These are phyloP conservation scores for Tephrocybe sp. DNA, from an alignment of 768 basidiomycete genomes.

Conservation along the genomic window DNA sequence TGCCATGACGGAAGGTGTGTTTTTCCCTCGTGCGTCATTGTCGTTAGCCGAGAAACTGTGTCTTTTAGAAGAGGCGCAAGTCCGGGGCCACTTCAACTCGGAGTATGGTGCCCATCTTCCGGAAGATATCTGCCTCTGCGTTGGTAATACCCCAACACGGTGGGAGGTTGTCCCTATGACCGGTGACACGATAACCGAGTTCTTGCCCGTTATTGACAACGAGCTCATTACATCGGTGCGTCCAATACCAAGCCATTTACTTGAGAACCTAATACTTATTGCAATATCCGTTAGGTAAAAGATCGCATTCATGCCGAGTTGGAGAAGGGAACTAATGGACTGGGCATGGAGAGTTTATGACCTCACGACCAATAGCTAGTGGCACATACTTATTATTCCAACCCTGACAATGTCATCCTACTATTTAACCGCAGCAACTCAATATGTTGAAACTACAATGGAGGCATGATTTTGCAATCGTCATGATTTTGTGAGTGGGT, in stretches of 20 bases:
- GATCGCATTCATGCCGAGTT: constrained; percentile 13
- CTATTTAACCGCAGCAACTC: too few species aligned
- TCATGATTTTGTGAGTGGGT: too few species aligned
- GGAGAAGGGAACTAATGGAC: constrained; percentile 7
- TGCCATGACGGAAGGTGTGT: constrained; percentile 63
- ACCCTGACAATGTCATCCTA: too few species aligned
- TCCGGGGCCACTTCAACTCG: constrained; percentile 66
- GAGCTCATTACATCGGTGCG: constrained; percentile 54
- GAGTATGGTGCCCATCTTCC: constrained; percentile 75
- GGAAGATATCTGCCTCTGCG: constrained; percentile 75
- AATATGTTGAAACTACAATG: too few species aligned
- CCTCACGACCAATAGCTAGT: too few species aligned
- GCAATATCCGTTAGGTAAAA: constrained; percentile 2
- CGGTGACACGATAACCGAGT: constrained; percentile 48
- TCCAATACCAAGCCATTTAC: not conserved
- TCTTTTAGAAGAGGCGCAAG: constrained; percentile 59
- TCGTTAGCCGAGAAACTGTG: not conserved
- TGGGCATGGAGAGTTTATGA: constrained; percentile 9
- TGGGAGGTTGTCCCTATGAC: constrained; percentile 65
- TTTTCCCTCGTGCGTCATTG: not conserved
- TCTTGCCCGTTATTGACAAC: constrained; percentile 56
- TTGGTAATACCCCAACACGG: constrained; percentile 69
- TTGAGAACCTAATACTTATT: not conserved
- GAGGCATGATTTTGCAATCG: too few species aligned
- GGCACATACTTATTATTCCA: too few species aligned